Evolutionary conservation across 23 red algal species (phyloP).

Genomic region (Cyanidioschyzon merolae): DNA sequence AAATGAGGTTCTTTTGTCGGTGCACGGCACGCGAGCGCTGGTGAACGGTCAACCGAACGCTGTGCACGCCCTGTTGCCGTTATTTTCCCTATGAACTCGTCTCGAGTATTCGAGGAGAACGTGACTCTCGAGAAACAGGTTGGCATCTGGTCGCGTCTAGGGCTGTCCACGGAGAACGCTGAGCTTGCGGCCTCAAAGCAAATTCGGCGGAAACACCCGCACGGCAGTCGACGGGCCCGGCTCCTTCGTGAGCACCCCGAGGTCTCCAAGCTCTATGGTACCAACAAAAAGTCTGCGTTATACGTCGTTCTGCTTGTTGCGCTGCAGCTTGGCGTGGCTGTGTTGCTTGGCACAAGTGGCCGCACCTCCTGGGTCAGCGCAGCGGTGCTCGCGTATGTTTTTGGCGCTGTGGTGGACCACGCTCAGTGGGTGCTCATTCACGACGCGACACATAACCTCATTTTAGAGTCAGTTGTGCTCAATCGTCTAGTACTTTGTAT

Average conservation of each 20-base stretch:
- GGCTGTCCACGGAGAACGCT: background rate
- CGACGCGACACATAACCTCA: conserved; percentile 94
- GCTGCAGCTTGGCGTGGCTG: conserved; percentile 44
- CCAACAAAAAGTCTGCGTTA: conserved; percentile 36
- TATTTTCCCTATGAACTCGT: too few relatives aligned
- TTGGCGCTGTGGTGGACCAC: conserved; percentile 89
- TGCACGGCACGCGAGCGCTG: too few relatives aligned
- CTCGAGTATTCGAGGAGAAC: too few relatives aligned
- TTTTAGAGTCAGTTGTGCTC: conserved; percentile 38
- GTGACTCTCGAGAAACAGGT: background rate
- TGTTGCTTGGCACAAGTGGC: background rate
- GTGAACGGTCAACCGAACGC: too few relatives aligned
- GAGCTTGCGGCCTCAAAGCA: conserved; percentile 4
- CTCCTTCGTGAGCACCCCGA: conserved; percentile 75
- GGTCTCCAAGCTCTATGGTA: conserved; percentile 57
- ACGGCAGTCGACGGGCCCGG: conserved; percentile 64
- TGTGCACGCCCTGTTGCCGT: too few relatives aligned
- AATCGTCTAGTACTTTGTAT: conserved; percentile 69
- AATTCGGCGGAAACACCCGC: conserved; percentile 51
- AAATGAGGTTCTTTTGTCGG: too few relatives aligned
- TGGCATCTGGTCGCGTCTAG: background rate
- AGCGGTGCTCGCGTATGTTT: conserved; percentile 42
- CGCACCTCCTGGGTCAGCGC: conserved; percentile 25
- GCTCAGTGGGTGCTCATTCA: conserved; percentile 96
- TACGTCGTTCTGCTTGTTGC: conserved; percentile 53